Evolutionary conservation across 2,329 filamentous ascomycete species (phyloP).

Genomic region (Aureobasidium sp.): DNA sequence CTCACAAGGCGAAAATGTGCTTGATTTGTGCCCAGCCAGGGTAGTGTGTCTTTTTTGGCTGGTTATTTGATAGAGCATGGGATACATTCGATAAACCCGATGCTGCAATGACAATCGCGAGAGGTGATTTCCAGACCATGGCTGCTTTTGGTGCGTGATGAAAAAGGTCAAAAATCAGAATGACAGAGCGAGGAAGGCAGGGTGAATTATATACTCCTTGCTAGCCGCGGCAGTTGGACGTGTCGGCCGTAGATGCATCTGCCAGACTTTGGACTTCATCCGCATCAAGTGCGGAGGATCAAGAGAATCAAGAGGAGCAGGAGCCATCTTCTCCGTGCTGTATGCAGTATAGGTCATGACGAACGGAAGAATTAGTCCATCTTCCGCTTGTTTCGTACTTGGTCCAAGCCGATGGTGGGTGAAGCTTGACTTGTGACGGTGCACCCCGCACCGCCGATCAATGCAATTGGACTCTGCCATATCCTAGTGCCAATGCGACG

Average conservation of each 20-base stretch:
- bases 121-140: background rate
- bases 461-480: background rate
- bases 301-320: too few relatives aligned
- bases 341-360: background rate
- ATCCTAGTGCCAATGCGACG: background rate
- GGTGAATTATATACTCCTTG: background rate
- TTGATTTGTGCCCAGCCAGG: conserved; percentile 19
- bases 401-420: background rate
- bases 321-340: background rate
- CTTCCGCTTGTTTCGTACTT: background rate
- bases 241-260: background rate
- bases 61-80: background rate
- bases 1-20: conserved; percentile 22
- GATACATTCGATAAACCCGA: background rate
- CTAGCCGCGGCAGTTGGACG: background rate
- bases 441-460: conserved; percentile 7
- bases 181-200: background rate
- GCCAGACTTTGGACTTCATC: background rate
- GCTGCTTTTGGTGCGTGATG: background rate
- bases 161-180: background rate
- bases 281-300: too few relatives aligned
- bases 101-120: background rate
- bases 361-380: background rate
- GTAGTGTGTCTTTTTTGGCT: conserved; percentile 11
- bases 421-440: background rate